These are phyloP conservation scores for Cucurbita ficifolia DNA, from an alignment of 306 rosid species.

Conservation along the genomic window DNA sequence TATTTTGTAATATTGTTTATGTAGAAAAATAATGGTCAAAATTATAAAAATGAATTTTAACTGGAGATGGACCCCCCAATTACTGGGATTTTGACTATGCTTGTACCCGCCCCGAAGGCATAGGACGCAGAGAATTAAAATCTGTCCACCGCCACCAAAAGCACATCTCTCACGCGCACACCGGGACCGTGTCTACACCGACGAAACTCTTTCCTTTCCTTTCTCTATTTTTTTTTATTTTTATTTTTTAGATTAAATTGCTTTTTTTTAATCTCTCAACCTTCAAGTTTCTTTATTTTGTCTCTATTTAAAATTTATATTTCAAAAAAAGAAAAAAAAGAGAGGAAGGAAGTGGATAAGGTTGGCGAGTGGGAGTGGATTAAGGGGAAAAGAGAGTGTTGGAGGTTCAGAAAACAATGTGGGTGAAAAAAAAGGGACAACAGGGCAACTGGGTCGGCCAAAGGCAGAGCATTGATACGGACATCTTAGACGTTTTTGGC, in stretches of 20 bases:
- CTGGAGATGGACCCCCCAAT: neutral
- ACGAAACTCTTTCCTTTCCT: neutral
- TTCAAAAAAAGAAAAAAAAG: too few relatives aligned
- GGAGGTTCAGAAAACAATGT: slow-evolving; percentile 13
- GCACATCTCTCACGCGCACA: neutral
- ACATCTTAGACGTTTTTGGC: slow-evolving; percentile 22
- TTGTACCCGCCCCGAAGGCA: slow-evolving; percentile 1
- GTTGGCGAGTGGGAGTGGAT: neutral
- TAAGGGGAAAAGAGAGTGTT: neutral
- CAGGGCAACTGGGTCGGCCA: slow-evolving; percentile 26
- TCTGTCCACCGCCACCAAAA: neutral
- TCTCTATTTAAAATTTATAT: neutral
- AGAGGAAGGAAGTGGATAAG: neutral
- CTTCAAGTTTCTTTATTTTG: neutral
- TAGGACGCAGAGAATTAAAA: slow-evolving; percentile 6
- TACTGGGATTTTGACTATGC: neutral
- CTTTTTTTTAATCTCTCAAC: too few relatives aligned
- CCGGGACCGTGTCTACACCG: neutral
- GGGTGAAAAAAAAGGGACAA: slow-evolving; percentile 3
- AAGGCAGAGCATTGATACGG: slow-evolving; percentile 40
- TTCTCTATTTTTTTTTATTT: neutral
- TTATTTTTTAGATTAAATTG: too few relatives aligned
- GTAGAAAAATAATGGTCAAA: neutral
- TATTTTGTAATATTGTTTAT: too few relatives aligned
- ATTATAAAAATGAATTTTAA: neutral